Percentiles rank a stretch among this genome's conserved stretches.
Conservation (phyloP, 768 basidiomycete genomes). For the Suillus ampliporus region DNA sequence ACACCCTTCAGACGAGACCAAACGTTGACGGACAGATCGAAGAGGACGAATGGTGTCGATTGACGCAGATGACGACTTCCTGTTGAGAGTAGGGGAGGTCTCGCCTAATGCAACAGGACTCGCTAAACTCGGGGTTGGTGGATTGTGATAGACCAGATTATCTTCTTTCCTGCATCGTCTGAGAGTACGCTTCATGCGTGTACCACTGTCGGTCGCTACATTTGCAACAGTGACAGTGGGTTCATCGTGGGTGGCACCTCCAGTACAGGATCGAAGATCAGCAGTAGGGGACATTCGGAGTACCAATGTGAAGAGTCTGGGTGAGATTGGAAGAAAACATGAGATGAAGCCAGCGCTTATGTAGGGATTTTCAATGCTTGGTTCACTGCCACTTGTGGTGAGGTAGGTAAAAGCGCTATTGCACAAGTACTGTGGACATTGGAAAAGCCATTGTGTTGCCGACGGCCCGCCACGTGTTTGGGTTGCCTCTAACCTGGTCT, state of each 20-base stretch:
- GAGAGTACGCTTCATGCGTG: background rate
- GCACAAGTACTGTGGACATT: too few relatives aligned
- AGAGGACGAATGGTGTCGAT: background rate
- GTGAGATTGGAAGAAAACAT: background rate
- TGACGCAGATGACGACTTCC: background rate
- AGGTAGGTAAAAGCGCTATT: too few relatives aligned
- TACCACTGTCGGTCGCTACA: background rate
- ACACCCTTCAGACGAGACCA: background rate
- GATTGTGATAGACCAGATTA: too few relatives aligned
- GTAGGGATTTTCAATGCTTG: background rate
- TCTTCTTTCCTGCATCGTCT: too few relatives aligned
- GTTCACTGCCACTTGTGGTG: background rate
- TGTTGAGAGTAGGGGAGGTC: too few relatives aligned
- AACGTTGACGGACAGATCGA: background rate
- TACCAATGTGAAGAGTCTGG: background rate
- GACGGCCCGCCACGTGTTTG: background rate
- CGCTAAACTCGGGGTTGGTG: too few relatives aligned
- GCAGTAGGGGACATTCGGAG: background rate
- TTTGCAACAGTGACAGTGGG: background rate
- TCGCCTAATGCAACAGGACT: too few relatives aligned
- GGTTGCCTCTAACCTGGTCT: slow-evolving; percentile 16
- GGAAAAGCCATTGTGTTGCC: too few relatives aligned
- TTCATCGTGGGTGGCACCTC: background rate
- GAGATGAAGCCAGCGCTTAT: background rate
- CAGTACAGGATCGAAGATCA: background rate